A percentile compares a stretch with the other conserved stretches of the same genome.
Conservation (phyloP, 805 yeast species). For the Yamadazyma paraphyllophila region DNA sequence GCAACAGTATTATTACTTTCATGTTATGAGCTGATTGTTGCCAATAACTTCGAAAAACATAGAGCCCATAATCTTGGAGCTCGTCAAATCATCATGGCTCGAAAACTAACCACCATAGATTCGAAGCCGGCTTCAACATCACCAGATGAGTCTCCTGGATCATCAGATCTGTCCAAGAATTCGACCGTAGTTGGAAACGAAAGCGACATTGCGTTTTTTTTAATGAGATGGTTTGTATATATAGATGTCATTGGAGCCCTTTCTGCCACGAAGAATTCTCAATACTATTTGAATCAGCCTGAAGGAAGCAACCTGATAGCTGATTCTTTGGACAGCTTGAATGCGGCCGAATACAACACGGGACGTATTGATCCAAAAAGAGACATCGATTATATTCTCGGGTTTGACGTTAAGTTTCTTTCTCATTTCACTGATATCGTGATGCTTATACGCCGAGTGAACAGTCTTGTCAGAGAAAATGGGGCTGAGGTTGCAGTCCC, state of each 20-base stretch:
- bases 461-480: conserved; percentile 14
- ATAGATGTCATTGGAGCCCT: conserved; percentile 63
- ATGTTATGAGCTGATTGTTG: conserved; percentile 51
- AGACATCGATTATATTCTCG: conserved; percentile 61
- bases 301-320: conserved; percentile 13
- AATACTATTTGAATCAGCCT: conserved; percentile 28
- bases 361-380: conserved; percentile 21
- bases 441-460: conserved; percentile 28
- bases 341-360: conserved; percentile 17
- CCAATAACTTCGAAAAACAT: conserved; percentile 51
- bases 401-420: conserved; percentile 62
- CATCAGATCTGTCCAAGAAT: conserved; percentile 5
- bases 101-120: conserved; percentile 24
- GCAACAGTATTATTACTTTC: conserved; percentile 59
- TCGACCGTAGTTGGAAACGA: conserved; percentile 20
- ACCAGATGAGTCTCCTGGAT: conserved; percentile 8
- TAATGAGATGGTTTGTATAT: conserved; percentile 68
- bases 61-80: conserved; percentile 69
- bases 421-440: conserved; percentile 55
- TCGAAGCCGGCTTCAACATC: not conserved
- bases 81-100: conserved; percentile 55
- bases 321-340: conserved; percentile 17
- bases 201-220: conserved; percentile 49
- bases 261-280: conserved; percentile 47
- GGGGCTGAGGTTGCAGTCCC: conserved; percentile 15